Conservation (phyloP, 148 eudicot genomes). For the Simmondsia chinensis region DNA sequence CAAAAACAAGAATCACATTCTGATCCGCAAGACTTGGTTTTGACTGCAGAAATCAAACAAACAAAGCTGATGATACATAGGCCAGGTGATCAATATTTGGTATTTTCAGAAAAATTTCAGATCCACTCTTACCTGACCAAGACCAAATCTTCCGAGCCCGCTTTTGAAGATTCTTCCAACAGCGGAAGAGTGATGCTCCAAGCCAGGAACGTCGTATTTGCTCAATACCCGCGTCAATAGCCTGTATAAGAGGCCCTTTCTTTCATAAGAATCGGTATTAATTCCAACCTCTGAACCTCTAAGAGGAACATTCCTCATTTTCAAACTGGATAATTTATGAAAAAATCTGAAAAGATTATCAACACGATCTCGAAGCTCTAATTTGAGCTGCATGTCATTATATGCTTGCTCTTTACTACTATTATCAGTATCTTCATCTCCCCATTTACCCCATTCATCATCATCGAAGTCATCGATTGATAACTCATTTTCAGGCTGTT, state of each 20-base stretch:
- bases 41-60: slow-evolving; percentile 44
- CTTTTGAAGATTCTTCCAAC: slow-evolving; percentile 93
- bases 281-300: slow-evolving; percentile 44
- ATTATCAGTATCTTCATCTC: slow-evolving; percentile 70
- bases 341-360: slow-evolving; percentile 85
- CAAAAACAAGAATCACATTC: slow-evolving; percentile 71
- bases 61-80: slow-evolving; percentile 3
- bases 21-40: slow-evolving; percentile 89
- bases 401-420: slow-evolving; percentile 54
- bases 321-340: slow-evolving; percentile 66
- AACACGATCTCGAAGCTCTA: slow-evolving; percentile 84
- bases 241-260: slow-evolving; percentile 66
- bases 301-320: slow-evolving; percentile 31
- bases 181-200: slow-evolving; percentile 94
- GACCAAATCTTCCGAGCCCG: slow-evolving; percentile 94
- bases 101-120: background rate
- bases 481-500: slow-evolving; percentile 27
- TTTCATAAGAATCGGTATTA: slow-evolving; percentile 47
- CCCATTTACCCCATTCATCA: slow-evolving; percentile 91
- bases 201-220: slow-evolving; percentile 68
- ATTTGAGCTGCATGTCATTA: slow-evolving; percentile 77
- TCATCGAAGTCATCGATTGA: slow-evolving; percentile 65
- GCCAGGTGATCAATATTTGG: background rate
- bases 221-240: slow-evolving; percentile 48
- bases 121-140: slow-evolving; percentile 65